Evolutionary conservation across 257 asterid species (phyloP).

Genomic region (Rauvolfia tetraphylla): DNA sequence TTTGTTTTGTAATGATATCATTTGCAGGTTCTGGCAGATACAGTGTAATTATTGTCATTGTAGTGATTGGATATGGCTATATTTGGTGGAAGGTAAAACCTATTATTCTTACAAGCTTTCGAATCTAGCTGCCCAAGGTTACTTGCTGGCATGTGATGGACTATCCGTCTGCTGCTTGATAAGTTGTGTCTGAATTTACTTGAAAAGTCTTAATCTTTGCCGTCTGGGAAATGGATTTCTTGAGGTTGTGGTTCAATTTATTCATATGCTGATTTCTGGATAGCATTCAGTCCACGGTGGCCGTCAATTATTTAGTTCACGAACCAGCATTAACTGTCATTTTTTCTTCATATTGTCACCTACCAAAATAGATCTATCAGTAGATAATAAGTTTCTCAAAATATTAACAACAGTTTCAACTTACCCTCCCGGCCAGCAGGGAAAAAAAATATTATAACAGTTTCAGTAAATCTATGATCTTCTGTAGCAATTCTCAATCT

Average conservation of each 20-base stretch:
- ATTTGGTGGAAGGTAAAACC: conserved; percentile 95
- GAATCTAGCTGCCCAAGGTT: neutral
- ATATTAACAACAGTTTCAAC: neutral
- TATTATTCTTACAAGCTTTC: neutral
- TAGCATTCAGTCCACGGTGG: neutral
- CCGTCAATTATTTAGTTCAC: neutral
- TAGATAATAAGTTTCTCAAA: neutral
- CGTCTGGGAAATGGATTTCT: neutral
- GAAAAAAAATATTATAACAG: neutral
- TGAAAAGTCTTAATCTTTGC: neutral
- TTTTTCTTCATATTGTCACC: neutral
- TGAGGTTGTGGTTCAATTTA: neutral
- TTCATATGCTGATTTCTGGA: neutral
- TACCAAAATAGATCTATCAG: neutral
- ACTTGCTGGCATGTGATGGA: neutral
- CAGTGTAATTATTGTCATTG: conserved; percentile 54
- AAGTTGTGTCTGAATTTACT: neutral
- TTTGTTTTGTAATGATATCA: neutral
- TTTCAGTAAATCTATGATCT: neutral
- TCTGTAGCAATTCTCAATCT: neutral
- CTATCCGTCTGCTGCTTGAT: neutral
- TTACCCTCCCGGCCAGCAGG: no score
- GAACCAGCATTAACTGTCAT: neutral
- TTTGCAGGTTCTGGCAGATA: conserved; percentile 74
- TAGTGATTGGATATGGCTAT: conserved; percentile 87